A percentile compares a stretch with the other conserved stretches of the same genome.
Evolutionary conservation across 176 grass and related monocot species (phyloP).

Genomic region (Carex myosuroides): DNA sequence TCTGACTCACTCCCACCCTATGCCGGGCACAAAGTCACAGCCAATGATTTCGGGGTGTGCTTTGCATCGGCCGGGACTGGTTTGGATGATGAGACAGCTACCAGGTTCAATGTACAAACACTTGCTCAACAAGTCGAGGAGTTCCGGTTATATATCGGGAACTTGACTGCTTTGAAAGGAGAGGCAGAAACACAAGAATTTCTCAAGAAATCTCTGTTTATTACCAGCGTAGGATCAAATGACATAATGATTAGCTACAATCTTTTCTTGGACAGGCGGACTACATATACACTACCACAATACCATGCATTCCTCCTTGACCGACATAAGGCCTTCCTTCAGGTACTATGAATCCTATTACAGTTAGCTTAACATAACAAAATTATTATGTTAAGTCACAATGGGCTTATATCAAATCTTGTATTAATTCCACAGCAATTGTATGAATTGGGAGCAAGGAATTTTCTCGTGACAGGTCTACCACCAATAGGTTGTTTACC

Average conservation of each 20-base stretch:
- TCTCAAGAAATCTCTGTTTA: constrained; percentile 28
- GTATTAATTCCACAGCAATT: constrained; percentile 1
- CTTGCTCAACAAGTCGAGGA: constrained; percentile 35
- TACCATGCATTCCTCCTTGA: constrained; percentile 44
- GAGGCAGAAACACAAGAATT: constrained; percentile 25
- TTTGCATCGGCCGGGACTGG: constrained; percentile 67
- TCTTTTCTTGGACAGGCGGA: constrained; percentile 1
- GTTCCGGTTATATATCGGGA: constrained; percentile 31
- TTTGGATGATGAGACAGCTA: constrained; percentile 51
- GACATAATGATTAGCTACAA: constrained; percentile 52
- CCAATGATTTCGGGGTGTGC: constrained; percentile 37
- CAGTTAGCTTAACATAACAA: not conserved
- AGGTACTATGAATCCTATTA: constrained; percentile 13
- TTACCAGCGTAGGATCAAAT: constrained; percentile 51
- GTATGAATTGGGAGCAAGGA: constrained; percentile 10
- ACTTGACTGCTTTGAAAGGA: constrained; percentile 20
- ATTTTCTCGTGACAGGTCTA: constrained; percentile 3
- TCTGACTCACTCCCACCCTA: constrained; percentile 45
- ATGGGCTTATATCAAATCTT: not conserved
- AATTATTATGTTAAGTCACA: not conserved
- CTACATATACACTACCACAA: constrained; percentile 13
- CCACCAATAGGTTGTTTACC: constrained; percentile 5
- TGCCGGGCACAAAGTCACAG: constrained; percentile 6
- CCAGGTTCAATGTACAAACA: constrained; percentile 16
- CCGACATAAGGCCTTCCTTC: constrained; percentile 25